Evolutionary conservation across 2,329 filamentous ascomycete species (phyloP), one percentile per base, ranked within the genome.

Genomic region (Exophiala oligosperma): DNA sequence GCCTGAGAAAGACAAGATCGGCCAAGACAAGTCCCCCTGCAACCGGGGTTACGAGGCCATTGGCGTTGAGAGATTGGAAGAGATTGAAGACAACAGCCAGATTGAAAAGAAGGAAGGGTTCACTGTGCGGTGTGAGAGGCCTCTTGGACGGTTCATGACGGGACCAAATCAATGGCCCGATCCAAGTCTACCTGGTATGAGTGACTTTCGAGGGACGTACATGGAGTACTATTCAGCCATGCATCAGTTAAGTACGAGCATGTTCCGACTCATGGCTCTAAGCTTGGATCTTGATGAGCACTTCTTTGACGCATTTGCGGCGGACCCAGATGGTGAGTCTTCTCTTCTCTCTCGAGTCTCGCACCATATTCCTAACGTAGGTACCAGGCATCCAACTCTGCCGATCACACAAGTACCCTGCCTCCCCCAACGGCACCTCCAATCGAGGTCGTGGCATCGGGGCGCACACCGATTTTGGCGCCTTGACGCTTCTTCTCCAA

Each of bases 401-500:
- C 24, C 49, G 49, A 23, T 38, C 49, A 2, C 49, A 52, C 35
- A 32, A 43, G 9, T 52, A 52, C 37, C 49, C 76, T 80, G 58
- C 83, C 83, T 0, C 81, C 70, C 1, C 53, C 12, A 26, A 3
- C 17, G 53, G n/a, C 40, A 44, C 28, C 21, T 12, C 32, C 35
- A 1, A 69, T 76, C 9, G 65, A 70, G 52, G 69, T 68, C 26
- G 68, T 7, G 40, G 40, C 40, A 23, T 68, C 28, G 50, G 57
- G 6, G 56, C 69, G 0, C 71, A 73, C 54, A 73, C 71, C 3
- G 78, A 80, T 65, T 77, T 73, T 52, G 77, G 76, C 2, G 76
- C 78, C 52, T 68, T 80, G 9, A 80, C 77, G 1, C 69, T 81
- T 1, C 69, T 80, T 11, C 74, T 78, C 60, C 40, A 43, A 67